A percentile compares a stretch with the other conserved stretches of the same genome.
Conservation (phyloP, 805 yeast genomes). For the Metschnikowia reukaufii region DNA sequence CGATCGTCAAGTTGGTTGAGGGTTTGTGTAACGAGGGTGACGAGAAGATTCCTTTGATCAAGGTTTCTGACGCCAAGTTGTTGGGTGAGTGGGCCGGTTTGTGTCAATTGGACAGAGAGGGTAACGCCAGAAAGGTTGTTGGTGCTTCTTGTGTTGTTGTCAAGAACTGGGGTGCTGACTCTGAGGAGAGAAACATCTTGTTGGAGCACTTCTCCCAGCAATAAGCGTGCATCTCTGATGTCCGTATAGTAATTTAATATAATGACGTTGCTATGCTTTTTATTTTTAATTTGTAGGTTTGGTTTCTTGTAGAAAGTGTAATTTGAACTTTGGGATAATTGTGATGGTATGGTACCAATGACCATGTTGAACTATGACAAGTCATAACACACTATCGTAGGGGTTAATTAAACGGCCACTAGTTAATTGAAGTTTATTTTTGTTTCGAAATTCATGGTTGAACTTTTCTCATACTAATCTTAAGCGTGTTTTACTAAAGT, state of each 20-base stretch:
- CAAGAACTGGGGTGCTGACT: slow-evolving; percentile 99
- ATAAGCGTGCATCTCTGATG: slow-evolving; percentile 37
- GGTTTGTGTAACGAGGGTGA: slow-evolving; percentile 99
- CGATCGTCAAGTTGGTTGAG: slow-evolving; percentile 96
- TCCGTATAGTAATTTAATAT: slow-evolving; percentile 12
- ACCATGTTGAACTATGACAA: too few relatives aligned
- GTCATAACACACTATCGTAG: too few relatives aligned
- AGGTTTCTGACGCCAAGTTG: slow-evolving; percentile 99
- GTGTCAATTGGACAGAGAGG: slow-evolving; percentile 99
- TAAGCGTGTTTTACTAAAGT: too few relatives aligned
- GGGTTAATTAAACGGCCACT: too few relatives aligned
- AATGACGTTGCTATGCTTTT: background rate
- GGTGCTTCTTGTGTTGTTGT: slow-evolving; percentile 99
- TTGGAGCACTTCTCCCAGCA: slow-evolving; percentile 94
- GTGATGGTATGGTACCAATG: too few relatives aligned
- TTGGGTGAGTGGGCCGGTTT: slow-evolving; percentile 99
- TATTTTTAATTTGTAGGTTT: background rate
- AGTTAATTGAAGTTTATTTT: too few relatives aligned
- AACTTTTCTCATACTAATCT: too few relatives aligned
- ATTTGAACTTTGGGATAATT: too few relatives aligned
- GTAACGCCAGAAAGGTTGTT: slow-evolving; percentile 99
- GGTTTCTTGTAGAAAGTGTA: background rate
- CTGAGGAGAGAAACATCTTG: slow-evolving; percentile 94
- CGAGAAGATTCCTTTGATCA: slow-evolving; percentile 94
- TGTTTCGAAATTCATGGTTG: too few relatives aligned